These are phyloP conservation scores for Xylariales sp. DNA, from an alignment of 2,329 filamentous ascomycete species.

Conservation along the genomic window DNA sequence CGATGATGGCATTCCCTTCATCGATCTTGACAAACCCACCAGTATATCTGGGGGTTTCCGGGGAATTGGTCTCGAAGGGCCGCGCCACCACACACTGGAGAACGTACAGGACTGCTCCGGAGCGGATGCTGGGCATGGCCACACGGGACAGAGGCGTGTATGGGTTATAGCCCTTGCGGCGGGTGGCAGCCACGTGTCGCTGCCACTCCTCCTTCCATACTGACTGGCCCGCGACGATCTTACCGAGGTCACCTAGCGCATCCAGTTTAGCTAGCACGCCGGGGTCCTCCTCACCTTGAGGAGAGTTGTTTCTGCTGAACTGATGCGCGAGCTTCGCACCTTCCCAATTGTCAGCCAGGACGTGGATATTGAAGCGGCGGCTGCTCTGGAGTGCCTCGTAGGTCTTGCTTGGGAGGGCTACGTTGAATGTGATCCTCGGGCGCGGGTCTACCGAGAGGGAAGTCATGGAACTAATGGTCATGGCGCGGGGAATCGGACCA, in stretches of 20 bases:
- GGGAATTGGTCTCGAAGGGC: neutral
- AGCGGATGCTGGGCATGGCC: neutral
- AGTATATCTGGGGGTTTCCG: no score
- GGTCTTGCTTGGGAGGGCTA: conserved; percentile 51
- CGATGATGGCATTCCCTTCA: conserved; percentile 12
- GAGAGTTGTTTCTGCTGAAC: conserved; percentile 45
- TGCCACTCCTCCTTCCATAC: no score
- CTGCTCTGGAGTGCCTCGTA: conserved; percentile 43
- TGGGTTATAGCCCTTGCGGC: conserved; percentile 2
- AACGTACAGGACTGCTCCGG: conserved; percentile 8
- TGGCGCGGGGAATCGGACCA: conserved; percentile 35
- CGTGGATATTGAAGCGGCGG: conserved; percentile 49
- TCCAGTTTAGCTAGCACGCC: conserved; percentile 32
- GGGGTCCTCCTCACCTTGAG: neutral
- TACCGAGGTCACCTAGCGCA: conserved; percentile 25
- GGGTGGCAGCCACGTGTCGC: no score
- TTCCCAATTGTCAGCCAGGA: conserved; percentile 41
- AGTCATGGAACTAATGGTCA: conserved; percentile 58
- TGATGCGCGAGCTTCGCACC: conserved; percentile 48
- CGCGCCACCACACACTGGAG: conserved; percentile 2
- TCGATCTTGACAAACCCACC: conserved; percentile 2
- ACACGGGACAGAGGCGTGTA: neutral
- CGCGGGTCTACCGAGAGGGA: conserved; percentile 48
- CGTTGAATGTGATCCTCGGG: conserved; percentile 53
- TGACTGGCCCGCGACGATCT: conserved; percentile 14